Percentiles rank a stretch among this genome's conserved stretches.
Evolutionary conservation across 1,284 basidiomycete genomes (phyloP).

Genomic region (Heliocybe sulcata): DNA sequence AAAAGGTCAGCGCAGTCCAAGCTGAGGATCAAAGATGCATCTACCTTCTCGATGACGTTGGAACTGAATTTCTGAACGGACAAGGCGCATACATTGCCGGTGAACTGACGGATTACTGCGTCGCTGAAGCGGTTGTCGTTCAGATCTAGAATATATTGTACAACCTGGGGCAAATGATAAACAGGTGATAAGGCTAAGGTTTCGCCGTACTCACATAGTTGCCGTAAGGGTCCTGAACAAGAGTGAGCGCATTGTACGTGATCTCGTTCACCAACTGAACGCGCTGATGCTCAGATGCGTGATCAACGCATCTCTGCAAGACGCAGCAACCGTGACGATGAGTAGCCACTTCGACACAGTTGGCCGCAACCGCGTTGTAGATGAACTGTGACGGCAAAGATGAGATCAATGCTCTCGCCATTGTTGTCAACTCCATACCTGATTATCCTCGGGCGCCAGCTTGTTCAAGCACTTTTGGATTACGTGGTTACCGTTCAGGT

Average conservation of each 20-base stretch:
- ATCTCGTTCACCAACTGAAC: slow-evolving; percentile 98
- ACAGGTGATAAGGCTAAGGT: background rate
- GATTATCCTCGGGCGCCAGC: slow-evolving; percentile 95
- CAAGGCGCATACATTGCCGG: slow-evolving; percentile 95
- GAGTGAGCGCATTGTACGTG: slow-evolving; percentile 94
- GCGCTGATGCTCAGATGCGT: slow-evolving; percentile 93
- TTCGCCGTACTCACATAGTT: slow-evolving; percentile 66
- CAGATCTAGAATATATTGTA: slow-evolving; percentile 96
- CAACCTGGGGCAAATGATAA: slow-evolving; percentile 45
- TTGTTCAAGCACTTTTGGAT: slow-evolving; percentile 99
- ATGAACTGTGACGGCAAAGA: slow-evolving; percentile 67
- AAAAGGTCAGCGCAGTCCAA: slow-evolving; percentile 12
- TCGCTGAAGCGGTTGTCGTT: slow-evolving; percentile 99
- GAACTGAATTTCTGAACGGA: slow-evolving; percentile 99
- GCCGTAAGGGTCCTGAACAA: slow-evolving; percentile 98
- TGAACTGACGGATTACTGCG: slow-evolving; percentile 94
- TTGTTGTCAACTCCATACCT: slow-evolving; percentile 39
- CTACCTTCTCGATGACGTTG: slow-evolving; percentile 90
- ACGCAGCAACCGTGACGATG: slow-evolving; percentile 99
- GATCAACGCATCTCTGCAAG: slow-evolving; percentile 96
- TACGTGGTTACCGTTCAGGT: slow-evolving; percentile 99
- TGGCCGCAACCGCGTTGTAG: slow-evolving; percentile 98
- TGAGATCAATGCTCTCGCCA: slow-evolving; percentile 8
- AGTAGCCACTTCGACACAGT: slow-evolving; percentile 98
- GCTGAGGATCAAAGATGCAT: slow-evolving; percentile 9